Conservation (phyloP, 192 early-diverging fungal species). For the Rhizoclosmatium globosum region DNA sequence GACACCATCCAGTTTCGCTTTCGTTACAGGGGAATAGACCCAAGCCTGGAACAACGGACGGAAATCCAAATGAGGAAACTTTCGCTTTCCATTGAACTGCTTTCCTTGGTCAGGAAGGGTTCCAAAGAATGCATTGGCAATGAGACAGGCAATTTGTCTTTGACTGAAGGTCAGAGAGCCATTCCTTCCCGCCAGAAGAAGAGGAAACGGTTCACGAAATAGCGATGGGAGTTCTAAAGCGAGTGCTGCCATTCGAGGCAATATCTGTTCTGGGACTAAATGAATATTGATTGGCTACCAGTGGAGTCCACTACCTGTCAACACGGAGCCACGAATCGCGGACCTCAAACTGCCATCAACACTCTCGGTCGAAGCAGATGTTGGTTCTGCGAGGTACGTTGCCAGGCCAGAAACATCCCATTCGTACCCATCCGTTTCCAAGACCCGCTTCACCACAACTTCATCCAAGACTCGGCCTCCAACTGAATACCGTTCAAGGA, state of each 20-base stretch:
- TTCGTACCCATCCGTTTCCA: neutral
- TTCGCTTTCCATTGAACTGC: constrained; percentile 39
- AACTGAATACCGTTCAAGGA: neutral
- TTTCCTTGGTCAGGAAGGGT: constrained; percentile 45
- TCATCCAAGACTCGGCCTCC: neutral
- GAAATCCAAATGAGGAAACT: constrained; percentile 51
- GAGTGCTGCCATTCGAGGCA: constrained; percentile 45
- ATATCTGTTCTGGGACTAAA: constrained; percentile 2
- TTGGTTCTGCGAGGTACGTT: constrained; percentile 14
- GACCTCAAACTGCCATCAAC: neutral
- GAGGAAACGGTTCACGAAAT: constrained; percentile 44
- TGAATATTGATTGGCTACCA: neutral
- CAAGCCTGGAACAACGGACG: constrained; percentile 38
- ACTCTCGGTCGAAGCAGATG: neutral
- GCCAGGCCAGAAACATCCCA: constrained; percentile 41
- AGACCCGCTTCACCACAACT: neutral
- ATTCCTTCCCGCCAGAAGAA: constrained; percentile 37
- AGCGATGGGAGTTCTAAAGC: constrained; percentile 47
- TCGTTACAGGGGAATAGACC: constrained; percentile 13
- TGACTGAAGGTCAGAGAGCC: constrained; percentile 54
- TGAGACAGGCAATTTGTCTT: constrained; percentile 47
- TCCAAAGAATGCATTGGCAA: constrained; percentile 60
- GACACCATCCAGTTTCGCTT: constrained; percentile 47
- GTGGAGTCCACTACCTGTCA: neutral
- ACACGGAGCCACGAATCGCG: neutral